phyloP scores from a whole-genome alignment of 768 basidiomycete species.

The Xanthoconium purpureum region DNA sequence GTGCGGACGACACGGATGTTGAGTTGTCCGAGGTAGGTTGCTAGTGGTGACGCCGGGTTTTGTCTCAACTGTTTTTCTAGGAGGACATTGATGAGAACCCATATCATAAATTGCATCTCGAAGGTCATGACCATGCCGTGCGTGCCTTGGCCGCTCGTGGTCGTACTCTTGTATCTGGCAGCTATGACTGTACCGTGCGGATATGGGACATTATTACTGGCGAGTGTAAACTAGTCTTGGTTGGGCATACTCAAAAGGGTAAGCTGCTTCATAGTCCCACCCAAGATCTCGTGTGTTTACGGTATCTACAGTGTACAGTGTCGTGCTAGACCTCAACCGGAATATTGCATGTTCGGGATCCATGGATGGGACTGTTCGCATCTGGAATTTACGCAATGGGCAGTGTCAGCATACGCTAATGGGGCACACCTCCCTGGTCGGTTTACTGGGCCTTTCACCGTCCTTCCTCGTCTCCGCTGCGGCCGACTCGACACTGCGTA shows the following conservation, averaged over 20 bases:
- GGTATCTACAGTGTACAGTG: slow-evolving; percentile 75
- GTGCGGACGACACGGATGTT: slow-evolving; percentile 56
- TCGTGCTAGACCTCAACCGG: slow-evolving; percentile 82
- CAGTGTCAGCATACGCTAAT: slow-evolving; percentile 75
- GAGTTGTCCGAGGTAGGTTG: slow-evolving; percentile 50
- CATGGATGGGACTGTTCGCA: slow-evolving; percentile 95
- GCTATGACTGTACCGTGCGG: slow-evolving; percentile 92
- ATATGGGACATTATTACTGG: slow-evolving; percentile 94
- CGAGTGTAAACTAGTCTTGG: slow-evolving; percentile 72
- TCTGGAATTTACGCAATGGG: slow-evolving; percentile 88
- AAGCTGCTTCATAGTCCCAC: slow-evolving; percentile 27
- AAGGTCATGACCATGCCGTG: slow-evolving; percentile 90
- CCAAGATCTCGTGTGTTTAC: slow-evolving; percentile 3
- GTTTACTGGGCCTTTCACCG: slow-evolving; percentile 84
- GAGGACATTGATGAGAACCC: slow-evolving; percentile 80
- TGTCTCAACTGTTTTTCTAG: slow-evolving; percentile 27
- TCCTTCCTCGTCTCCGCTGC: slow-evolving; percentile 93
- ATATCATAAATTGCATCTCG: slow-evolving; percentile 79
- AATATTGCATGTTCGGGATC: slow-evolving; percentile 95
- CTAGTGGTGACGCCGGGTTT: not conserved
- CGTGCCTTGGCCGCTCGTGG: slow-evolving; percentile 90
- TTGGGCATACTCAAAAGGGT: slow-evolving; percentile 92
- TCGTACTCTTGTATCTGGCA: slow-evolving; percentile 87
- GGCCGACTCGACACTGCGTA: slow-evolving; percentile 89
- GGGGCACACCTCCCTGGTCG: slow-evolving; percentile 94